Evolutionary conservation across 108 stramenopile species (phyloP).

Genomic region (Cyclotella cryptica): DNA sequence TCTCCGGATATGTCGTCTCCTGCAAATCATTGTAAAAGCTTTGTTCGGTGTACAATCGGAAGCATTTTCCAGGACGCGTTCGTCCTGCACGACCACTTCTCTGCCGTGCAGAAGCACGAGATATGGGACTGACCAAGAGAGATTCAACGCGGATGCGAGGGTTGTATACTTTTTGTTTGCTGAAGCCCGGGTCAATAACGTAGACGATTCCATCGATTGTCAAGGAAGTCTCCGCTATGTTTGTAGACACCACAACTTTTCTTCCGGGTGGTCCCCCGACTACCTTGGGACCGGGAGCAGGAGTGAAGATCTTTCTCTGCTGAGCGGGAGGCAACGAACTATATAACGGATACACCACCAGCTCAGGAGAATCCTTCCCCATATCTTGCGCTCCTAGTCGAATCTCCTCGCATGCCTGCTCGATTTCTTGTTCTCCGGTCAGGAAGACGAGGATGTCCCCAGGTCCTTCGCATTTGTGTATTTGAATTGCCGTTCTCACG

Average conservation of each 20-base stretch:
- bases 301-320: constrained; percentile 94
- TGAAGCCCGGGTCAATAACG: constrained; percentile 99
- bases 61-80: constrained; percentile 99
- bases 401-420: constrained; percentile 96
- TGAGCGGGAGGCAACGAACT: constrained; percentile 94
- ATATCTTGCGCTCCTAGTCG: constrained; percentile 72
- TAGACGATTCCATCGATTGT: constrained; percentile 99
- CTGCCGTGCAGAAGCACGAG: constrained; percentile 95
- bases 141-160: constrained; percentile 98
- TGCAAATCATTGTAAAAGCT: constrained; percentile 96
- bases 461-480: constrained; percentile 96
- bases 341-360: constrained; percentile 97
- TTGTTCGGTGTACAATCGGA: constrained; percentile 98
- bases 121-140: constrained; percentile 97
- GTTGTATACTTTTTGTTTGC: constrained; percentile 99
- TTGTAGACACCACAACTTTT: constrained; percentile 98
- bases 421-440: constrained; percentile 99
- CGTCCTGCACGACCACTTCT: constrained; percentile 96
- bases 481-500: constrained; percentile 95
- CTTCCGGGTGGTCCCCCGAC: constrained; percentile 96
- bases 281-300: constrained; percentile 91
- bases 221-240: constrained; percentile 98
- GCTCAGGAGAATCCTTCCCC: constrained; percentile 74
- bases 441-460: constrained; percentile 99
- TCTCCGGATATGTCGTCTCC: constrained; percentile 99